Percentiles rank a stretch among this genome's conserved stretches.
Conservation (phyloP, 2,329 filamentous ascomycete species). For the Stachybotrys chlorohalonatus region DNA sequence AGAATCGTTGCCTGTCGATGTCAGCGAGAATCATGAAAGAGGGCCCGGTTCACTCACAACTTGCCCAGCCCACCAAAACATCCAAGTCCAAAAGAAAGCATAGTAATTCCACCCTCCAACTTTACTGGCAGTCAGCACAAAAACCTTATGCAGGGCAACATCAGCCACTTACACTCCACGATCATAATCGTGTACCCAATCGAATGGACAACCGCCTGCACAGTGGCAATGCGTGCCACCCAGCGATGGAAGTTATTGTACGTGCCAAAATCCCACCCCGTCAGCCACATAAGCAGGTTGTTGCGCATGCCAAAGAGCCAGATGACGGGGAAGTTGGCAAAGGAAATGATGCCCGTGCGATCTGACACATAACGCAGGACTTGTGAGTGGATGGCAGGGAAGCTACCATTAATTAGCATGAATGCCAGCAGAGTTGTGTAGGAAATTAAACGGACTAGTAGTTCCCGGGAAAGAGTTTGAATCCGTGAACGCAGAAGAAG, state of each 20-base stretch:
- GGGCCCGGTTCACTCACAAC: constrained; percentile 22
- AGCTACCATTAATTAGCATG: constrained; percentile 17
- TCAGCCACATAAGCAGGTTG: constrained; percentile 56
- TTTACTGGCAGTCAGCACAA: constrained; percentile 10
- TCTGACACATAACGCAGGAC: constrained; percentile 49
- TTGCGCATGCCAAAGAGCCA: constrained; percentile 62
- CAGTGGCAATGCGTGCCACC: constrained; percentile 51
- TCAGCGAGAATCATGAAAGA: background rate
- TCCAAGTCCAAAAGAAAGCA: constrained; percentile 25
- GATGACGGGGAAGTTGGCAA: constrained; percentile 53
- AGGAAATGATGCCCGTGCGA: constrained; percentile 54
- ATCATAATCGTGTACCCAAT: constrained; percentile 45
- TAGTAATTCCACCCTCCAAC: constrained; percentile 26
- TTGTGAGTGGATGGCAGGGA: constrained; percentile 21
- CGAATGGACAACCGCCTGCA: constrained; percentile 55
- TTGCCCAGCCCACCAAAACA: constrained; percentile 42
- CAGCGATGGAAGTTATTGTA: constrained; percentile 62
- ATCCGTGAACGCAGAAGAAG: constrained; percentile 24
- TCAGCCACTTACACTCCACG: constrained; percentile 17
- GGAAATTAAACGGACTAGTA: constrained; percentile 25
- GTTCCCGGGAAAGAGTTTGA: constrained; percentile 25
- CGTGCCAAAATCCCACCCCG: constrained; percentile 59
- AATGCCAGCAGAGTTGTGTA: accelerated
- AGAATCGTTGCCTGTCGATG: constrained; percentile 25
- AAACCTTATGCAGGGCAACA: accelerated